Evolutionary conservation across 371 early-diverging fungal species (phyloP).

Genomic region (Rozella allomycis): DNA sequence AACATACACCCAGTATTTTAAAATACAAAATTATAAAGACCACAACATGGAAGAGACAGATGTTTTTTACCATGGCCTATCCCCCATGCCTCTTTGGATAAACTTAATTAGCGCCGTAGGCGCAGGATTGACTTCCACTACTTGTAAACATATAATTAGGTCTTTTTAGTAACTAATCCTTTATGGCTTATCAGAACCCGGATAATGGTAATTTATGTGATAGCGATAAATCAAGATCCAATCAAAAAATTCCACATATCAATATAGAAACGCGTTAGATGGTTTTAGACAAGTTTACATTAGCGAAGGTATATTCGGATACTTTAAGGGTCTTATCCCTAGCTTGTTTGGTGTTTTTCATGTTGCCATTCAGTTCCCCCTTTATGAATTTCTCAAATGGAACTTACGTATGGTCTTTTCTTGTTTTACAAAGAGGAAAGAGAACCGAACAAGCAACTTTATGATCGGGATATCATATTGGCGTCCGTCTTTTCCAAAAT

Average conservation of each 20-base stretch:
- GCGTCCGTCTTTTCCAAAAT: conserved; percentile 68
- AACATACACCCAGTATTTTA: too few relatives aligned
- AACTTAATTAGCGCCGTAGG: conserved; percentile 65
- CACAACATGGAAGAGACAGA: too few relatives aligned
- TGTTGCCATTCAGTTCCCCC: conserved; percentile 81
- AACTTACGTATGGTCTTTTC: conserved; percentile 2
- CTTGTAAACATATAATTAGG: too few relatives aligned
- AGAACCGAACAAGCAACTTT: not conserved
- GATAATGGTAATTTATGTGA: conserved; percentile 44
- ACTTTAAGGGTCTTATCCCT: conserved; percentile 72
- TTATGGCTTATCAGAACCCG: conserved; percentile 84
- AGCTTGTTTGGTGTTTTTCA: conserved; percentile 75
- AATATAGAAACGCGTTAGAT: conserved; percentile 23
- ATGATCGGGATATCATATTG: conserved; percentile 13
- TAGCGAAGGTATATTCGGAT: conserved; percentile 49
- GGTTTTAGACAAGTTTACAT: conserved; percentile 43
- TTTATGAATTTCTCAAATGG: conserved; percentile 69
- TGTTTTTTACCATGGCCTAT: too few relatives aligned
- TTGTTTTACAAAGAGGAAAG: not conserved
- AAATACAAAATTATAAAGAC: too few relatives aligned
- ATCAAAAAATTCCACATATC: conserved; percentile 10
- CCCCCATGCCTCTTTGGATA: too few relatives aligned
- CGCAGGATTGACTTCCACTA: conserved; percentile 58
- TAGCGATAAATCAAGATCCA: not conserved
- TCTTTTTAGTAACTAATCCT: conserved; percentile 70